Percentiles rank a stretch among this genome's conserved stretches.
These are phyloP conservation scores for Aspergillus floridensis DNA, from an alignment of 2,329 filamentous ascomycete genomes.

Conservation along the genomic window DNA sequence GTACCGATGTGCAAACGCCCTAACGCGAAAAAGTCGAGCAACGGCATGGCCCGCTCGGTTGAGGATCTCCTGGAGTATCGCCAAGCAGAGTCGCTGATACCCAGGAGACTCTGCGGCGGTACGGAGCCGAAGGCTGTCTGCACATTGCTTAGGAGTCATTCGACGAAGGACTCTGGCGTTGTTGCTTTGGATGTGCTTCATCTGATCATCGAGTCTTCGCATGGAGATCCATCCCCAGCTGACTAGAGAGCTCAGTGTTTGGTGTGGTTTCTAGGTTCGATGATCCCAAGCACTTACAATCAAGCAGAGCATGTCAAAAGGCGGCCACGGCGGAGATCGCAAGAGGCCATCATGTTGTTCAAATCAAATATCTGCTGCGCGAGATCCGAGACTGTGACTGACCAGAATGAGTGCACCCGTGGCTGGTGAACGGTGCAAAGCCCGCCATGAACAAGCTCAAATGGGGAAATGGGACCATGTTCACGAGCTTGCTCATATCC, in stretches of 20 bases:
- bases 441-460: constrained; percentile 99
- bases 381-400: constrained; percentile 94
- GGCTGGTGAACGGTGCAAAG: constrained; percentile 96
- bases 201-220: constrained; percentile 99
- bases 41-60: constrained; percentile 99
- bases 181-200: constrained; percentile 99
- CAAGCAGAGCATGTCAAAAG: constrained; percentile 99
- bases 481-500: constrained; percentile 98
- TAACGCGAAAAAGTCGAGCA: constrained; percentile 99
- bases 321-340: constrained; percentile 98
- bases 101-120: constrained; percentile 89
- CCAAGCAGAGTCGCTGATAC: constrained; percentile 99
- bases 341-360: constrained; percentile 99
- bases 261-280: no score
- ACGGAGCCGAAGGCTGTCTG: constrained; percentile 99
- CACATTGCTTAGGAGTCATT: constrained; percentile 99
- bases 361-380: constrained; percentile 99
- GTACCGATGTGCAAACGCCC: constrained; percentile 99
- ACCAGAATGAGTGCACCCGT: constrained; percentile 91
- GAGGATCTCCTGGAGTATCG: constrained; percentile 98
- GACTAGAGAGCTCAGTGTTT: background rate
- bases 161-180: constrained; percentile 97
- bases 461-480: constrained; percentile 99
- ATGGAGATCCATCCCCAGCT: constrained; percentile 98
- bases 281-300: constrained; percentile 58